These are phyloP conservation scores for Mentha longifolia DNA, from an alignment of 257 asterid species.

Conservation along the genomic window DNA sequence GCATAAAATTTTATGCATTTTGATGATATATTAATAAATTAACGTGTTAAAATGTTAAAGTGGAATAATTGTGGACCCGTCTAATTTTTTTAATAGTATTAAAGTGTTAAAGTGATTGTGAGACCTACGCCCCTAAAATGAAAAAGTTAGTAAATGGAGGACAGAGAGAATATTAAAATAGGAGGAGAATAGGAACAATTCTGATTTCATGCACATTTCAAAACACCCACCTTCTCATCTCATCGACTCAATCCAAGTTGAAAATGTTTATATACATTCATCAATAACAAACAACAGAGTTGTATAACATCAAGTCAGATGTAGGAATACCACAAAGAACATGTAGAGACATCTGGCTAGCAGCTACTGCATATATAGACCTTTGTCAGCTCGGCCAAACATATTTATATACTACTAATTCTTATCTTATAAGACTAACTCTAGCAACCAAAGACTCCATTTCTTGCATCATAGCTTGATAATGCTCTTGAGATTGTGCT, in stretches of 20 bases:
- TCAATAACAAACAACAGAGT: neutral
- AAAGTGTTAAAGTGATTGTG: no score
- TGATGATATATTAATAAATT: no score
- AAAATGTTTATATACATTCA: neutral
- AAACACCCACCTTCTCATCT: neutral
- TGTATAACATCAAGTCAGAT: constrained; percentile 8
- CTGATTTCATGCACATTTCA: neutral
- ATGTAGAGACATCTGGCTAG: neutral
- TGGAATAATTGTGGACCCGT: no score
- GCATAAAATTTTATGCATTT: no score
- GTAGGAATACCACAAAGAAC: neutral
- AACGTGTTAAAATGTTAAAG: no score
- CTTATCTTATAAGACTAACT: constrained; percentile 34
- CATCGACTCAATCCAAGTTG: neutral
- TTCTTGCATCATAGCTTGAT: constrained; percentile 46
- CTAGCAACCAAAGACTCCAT: constrained; percentile 42
- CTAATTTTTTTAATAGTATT: no score
- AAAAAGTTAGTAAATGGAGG: no score
- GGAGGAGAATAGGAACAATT: neutral
- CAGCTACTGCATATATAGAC: no score
- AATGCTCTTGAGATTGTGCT: constrained; percentile 47
- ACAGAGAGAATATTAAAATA: no score
- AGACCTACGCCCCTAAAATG: no score
- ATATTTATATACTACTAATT: neutral
- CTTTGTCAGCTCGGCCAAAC: no score